Evolutionary conservation across 164 flowering plant species (phyloP).

Genomic region (Malania oleifera): DNA sequence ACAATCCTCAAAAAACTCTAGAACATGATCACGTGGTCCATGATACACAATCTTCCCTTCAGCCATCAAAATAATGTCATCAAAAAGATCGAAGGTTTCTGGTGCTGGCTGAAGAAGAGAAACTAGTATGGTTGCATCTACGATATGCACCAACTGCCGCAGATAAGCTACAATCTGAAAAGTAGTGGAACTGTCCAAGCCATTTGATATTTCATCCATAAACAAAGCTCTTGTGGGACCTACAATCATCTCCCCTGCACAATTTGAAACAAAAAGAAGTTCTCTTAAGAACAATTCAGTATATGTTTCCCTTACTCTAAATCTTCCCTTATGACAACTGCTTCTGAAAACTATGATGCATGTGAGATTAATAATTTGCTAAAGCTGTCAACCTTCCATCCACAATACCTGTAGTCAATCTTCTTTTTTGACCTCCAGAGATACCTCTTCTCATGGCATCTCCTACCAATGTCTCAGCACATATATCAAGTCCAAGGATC

Average conservation of each 20-base stretch:
- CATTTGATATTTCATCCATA: slow-evolving; percentile 53
- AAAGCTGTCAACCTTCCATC: background rate
- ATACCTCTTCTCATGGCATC: slow-evolving; percentile 72
- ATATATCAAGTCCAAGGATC: slow-evolving; percentile 74
- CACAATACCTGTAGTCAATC: slow-evolving; percentile 60
- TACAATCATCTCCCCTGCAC: slow-evolving; percentile 52
- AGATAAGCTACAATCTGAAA: slow-evolving; percentile 43
- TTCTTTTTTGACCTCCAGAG: slow-evolving; percentile 74
- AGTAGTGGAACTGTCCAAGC: slow-evolving; percentile 52
- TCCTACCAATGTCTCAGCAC: slow-evolving; percentile 65
- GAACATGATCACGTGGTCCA: slow-evolving; percentile 30
- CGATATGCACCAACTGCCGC: slow-evolving; percentile 37
- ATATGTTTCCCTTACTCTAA: no score
- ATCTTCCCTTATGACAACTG: no score
- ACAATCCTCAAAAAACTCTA: slow-evolving; percentile 35
- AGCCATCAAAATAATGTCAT: slow-evolving; percentile 43
- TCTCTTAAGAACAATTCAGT: no score
- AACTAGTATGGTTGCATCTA: slow-evolving; percentile 34
- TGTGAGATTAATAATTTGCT: background rate
- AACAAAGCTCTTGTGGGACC: slow-evolving; percentile 42
- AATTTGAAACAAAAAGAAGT: background rate
- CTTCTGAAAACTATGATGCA: background rate
- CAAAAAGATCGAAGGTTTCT: slow-evolving; percentile 48
- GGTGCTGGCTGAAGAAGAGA: slow-evolving; percentile 55
- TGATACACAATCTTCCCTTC: slow-evolving; percentile 42